Evolutionary conservation across 129 eudicot genomes (phyloP).

Genomic region (Rutidosis leptorrhynchoides): DNA sequence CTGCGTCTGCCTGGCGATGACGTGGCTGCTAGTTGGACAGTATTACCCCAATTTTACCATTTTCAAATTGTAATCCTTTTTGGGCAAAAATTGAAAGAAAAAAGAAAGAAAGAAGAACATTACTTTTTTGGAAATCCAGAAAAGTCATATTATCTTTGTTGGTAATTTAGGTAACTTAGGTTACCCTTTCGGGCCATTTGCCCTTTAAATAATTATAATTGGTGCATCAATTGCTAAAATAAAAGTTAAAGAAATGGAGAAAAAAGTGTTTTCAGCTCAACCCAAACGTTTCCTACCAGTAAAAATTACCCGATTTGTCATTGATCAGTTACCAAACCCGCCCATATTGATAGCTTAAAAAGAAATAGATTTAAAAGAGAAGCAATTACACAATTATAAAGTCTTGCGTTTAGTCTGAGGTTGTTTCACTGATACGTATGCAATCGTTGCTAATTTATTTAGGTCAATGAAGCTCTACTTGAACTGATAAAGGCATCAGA

Average conservation of each 20-base stretch:
- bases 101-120: too few species aligned
- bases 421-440: constrained; percentile 14
- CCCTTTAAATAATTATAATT: neutral
- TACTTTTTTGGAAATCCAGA: neutral
- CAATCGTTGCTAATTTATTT: constrained; percentile 26
- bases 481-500: constrained; percentile 84
- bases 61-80: too few species aligned
- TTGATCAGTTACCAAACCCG: too few species aligned
- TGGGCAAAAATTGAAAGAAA: too few species aligned
- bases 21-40: too few species aligned
- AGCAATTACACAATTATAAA: neutral
- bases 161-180: too few species aligned
- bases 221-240: neutral
- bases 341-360: too few species aligned
- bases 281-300: neutral
- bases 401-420: neutral
- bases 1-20: too few species aligned
- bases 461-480: constrained; percentile 87
- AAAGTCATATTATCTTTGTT: too few species aligned
- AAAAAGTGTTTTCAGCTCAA: neutral
- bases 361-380: too few species aligned
- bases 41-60: too few species aligned
- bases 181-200: neutral
- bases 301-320: neutral
- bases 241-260: neutral